A percentile compares a stretch with the other conserved stretches of the same genome.
phyloP scores from a whole-genome alignment of 1,284 basidiomycete genomes.

The Leccinum brunneo-olivaceum region DNA sequence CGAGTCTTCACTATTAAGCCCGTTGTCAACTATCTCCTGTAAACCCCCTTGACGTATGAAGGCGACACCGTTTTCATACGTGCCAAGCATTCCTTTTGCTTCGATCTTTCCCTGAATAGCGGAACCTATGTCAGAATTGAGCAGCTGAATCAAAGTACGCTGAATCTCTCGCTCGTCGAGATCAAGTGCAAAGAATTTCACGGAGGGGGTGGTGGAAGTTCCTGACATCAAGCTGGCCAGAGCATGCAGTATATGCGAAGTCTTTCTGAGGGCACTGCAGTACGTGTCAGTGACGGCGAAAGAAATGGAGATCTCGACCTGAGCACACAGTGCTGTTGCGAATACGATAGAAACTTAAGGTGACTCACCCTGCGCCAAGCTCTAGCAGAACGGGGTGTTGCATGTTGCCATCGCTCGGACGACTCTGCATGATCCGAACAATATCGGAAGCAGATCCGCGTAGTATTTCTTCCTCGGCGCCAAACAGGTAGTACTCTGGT shows the following conservation, averaged over 20 bases:
- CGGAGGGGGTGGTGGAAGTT: conserved; percentile 37
- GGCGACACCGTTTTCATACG: conserved; percentile 78
- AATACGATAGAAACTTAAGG: not conserved
- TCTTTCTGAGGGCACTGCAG: conserved; percentile 79
- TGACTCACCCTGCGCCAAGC: conserved; percentile 80
- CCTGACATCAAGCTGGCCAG: conserved; percentile 50
- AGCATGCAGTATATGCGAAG: conserved; percentile 78
- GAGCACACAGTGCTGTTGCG: not conserved
- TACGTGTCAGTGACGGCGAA: conserved; percentile 12
- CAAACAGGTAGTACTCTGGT: conserved; percentile 86
- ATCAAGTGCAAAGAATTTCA: conserved; percentile 92
- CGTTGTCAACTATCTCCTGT: conserved; percentile 12
- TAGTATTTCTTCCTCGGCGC: conserved; percentile 68
- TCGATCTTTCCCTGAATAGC: conserved; percentile 63
- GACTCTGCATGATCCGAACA: conserved; percentile 66
- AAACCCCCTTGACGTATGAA: conserved; percentile 60
- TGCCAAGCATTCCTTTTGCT: conserved; percentile 82
- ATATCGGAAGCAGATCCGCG: conserved; percentile 59
- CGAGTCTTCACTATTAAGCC: not conserved
- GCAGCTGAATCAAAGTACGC: conserved; percentile 71
- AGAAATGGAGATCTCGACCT: not conserved
- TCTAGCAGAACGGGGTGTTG: conserved; percentile 64
- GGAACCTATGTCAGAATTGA: conserved; percentile 57
- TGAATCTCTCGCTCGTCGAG: conserved; percentile 83
- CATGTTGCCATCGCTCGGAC: conserved; percentile 34